Conservation (phyloP, 495 filamentous ascomycete genomes). For the Penicillium atrosanguineum region DNA sequence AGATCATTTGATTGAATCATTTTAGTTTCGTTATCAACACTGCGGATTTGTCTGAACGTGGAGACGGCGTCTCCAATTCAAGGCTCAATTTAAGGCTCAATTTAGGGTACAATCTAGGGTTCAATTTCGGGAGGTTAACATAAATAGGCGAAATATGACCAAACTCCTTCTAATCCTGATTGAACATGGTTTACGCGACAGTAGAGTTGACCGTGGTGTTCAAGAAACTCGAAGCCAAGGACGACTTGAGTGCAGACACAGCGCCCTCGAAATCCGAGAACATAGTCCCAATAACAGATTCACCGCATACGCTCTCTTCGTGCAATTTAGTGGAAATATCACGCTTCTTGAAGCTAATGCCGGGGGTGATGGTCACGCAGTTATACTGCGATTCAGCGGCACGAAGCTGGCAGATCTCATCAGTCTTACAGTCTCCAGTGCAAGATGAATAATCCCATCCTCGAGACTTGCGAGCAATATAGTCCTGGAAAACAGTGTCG, state of each 20-base stretch:
- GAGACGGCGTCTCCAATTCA: no score
- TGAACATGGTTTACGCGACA: not conserved
- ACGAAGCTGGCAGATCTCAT: slow-evolving; percentile 41
- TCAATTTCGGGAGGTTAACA: no score
- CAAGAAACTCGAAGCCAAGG: slow-evolving; percentile 12
- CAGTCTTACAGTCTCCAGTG: slow-evolving; percentile 34
- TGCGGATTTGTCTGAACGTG: no score
- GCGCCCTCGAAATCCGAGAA: slow-evolving; percentile 12
- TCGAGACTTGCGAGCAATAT: slow-evolving; percentile 35
- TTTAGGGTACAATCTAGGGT: no score
- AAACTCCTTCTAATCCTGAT: no score
- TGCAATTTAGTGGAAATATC: slow-evolving; percentile 2
- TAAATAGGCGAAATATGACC: no score
- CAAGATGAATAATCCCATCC: slow-evolving; percentile 37
- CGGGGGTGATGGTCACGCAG: slow-evolving; percentile 6
- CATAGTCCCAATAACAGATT: slow-evolving; percentile 14
- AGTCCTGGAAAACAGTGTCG: slow-evolving; percentile 39
- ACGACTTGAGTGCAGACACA: slow-evolving; percentile 7
- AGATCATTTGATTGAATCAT: no score
- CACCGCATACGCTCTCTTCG: slow-evolving; percentile 8
- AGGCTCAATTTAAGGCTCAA: no score
- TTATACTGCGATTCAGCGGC: slow-evolving; percentile 33
- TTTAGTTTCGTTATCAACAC: no score
- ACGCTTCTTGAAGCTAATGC: slow-evolving; percentile 18
- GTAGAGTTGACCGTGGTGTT: slow-evolving; percentile 8